Evolutionary conservation across 805 yeast species (phyloP).

Genomic region (Ogataea salicorniae): DNA sequence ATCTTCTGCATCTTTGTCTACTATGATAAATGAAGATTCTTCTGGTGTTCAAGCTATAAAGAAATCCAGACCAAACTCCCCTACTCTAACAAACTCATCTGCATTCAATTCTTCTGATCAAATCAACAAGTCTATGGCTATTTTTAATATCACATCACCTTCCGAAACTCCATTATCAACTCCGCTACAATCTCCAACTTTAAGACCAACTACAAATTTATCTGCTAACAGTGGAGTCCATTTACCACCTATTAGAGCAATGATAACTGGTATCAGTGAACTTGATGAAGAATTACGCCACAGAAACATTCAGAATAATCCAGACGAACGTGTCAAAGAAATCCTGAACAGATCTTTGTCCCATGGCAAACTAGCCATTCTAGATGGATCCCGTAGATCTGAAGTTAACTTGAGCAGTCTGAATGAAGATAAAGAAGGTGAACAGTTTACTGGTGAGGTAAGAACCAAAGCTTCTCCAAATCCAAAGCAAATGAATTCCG

Average conservation of each 20-base stretch:
- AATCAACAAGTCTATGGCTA: slow-evolving; percentile 21
- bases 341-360: slow-evolving; percentile 23
- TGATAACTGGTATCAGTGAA: slow-evolving; percentile 25
- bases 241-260: slow-evolving; percentile 31
- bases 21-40: slow-evolving; percentile 19
- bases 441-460: neutral
- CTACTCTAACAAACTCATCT: slow-evolving; percentile 17
- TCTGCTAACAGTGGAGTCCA: slow-evolving; percentile 7
- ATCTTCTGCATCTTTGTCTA: slow-evolving; percentile 20
- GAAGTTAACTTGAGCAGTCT: slow-evolving; percentile 5
- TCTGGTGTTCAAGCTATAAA: slow-evolving; percentile 26
- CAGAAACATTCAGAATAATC: slow-evolving; percentile 19
- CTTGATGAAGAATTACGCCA: slow-evolving; percentile 22
- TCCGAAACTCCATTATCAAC: slow-evolving; percentile 31
- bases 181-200: slow-evolving; percentile 34
- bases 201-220: slow-evolving; percentile 21
- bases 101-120: slow-evolving; percentile 37
- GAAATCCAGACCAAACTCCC: slow-evolving; percentile 33
- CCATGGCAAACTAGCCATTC: slow-evolving; percentile 19
- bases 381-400: slow-evolving; percentile 8
- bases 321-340: slow-evolving; percentile 26
- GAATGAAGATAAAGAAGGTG: neutral
- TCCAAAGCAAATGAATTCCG: neutral
- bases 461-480: neutral
- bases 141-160: slow-evolving; percentile 32